These are phyloP conservation scores for Sherardia arvensis DNA, from an alignment of 257 asterid genomes.

Conservation along the genomic window DNA sequence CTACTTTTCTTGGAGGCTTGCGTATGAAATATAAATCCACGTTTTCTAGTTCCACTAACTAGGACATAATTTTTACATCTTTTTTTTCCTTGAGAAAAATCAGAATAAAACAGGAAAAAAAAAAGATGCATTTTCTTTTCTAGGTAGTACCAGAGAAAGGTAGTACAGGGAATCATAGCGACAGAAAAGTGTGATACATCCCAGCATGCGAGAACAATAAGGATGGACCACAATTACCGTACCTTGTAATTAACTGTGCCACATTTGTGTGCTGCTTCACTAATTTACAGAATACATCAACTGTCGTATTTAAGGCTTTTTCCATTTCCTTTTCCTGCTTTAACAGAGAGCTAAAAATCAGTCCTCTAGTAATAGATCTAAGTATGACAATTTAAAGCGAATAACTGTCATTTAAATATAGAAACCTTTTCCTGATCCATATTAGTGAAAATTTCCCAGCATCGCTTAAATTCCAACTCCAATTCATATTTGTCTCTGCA, in stretches of 20 bases:
- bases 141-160: not conserved
- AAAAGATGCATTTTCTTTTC: not conserved
- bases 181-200: not conserved
- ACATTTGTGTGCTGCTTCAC: constrained; percentile 83
- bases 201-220: constrained; percentile 8
- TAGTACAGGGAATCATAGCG: not conserved
- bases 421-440: constrained; percentile 57
- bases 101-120: not conserved
- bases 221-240: constrained; percentile 24
- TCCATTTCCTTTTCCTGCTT: constrained; percentile 98
- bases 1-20: too few species aligned
- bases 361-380: not conserved
- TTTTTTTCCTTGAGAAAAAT: not conserved
- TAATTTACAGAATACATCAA: constrained; percentile 95
- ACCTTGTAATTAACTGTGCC: constrained; percentile 81
- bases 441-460: constrained; percentile 94
- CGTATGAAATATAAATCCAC: too few species aligned
- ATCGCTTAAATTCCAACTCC: constrained; percentile 94
- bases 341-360: constrained; percentile 24
- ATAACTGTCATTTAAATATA: not conserved
- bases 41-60: too few species aligned
- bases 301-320: constrained; percentile 83
- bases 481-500: constrained; percentile 63
- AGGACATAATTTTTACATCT: too few species aligned
- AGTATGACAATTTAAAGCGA: not conserved